phyloP scores from a whole-genome alignment of 495 filamentous ascomycete genomes.

The Achaetomiella virescens region DNA sequence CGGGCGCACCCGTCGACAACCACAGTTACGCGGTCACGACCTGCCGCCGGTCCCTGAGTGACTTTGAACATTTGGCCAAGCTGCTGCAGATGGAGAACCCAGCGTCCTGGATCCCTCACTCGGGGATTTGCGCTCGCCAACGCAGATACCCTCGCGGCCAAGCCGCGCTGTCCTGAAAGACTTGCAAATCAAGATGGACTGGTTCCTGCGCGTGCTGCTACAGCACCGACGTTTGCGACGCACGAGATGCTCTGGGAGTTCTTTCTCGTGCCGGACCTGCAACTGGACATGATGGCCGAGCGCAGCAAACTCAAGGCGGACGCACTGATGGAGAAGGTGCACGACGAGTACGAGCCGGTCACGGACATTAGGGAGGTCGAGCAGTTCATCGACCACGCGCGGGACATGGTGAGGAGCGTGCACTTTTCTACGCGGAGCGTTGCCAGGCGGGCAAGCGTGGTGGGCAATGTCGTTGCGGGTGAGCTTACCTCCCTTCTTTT shows the following conservation, averaged over 20 bases:
- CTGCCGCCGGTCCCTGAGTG: slow-evolving; percentile 77
- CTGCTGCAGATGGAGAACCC: slow-evolving; percentile 90
- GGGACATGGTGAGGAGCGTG: slow-evolving; percentile 78
- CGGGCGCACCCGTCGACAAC: slow-evolving; percentile 61
- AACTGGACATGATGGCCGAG: slow-evolving; percentile 82
- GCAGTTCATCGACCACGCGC: slow-evolving; percentile 80
- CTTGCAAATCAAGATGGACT: slow-evolving; percentile 79
- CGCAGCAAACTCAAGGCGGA: slow-evolving; percentile 81
- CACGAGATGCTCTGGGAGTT: slow-evolving; percentile 99
- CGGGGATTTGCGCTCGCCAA: slow-evolving; percentile 73
- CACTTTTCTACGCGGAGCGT: slow-evolving; percentile 75
- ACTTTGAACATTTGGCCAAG: slow-evolving; percentile 86
- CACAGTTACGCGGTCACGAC: slow-evolving; percentile 87
- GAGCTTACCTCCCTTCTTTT: slow-evolving; percentile 32
- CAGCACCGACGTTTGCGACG: slow-evolving; percentile 86
- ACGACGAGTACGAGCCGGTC: slow-evolving; percentile 79
- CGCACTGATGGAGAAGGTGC: slow-evolving; percentile 70
- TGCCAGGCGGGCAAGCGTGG: slow-evolving; percentile 59
- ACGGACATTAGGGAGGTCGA: slow-evolving; percentile 89
- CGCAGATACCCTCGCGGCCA: slow-evolving; percentile 86
- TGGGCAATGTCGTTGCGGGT: slow-evolving; percentile 54
- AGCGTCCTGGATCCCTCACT: slow-evolving; percentile 89
- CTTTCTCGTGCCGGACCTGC: slow-evolving; percentile 92
- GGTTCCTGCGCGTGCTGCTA: slow-evolving; percentile 78
- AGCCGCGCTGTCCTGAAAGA: slow-evolving; percentile 82